Evolutionary conservation across 352 stramenopile species (phyloP), one percentile per base, ranked within the genome.

Genomic region (Globisporangium echinulatum): DNA sequence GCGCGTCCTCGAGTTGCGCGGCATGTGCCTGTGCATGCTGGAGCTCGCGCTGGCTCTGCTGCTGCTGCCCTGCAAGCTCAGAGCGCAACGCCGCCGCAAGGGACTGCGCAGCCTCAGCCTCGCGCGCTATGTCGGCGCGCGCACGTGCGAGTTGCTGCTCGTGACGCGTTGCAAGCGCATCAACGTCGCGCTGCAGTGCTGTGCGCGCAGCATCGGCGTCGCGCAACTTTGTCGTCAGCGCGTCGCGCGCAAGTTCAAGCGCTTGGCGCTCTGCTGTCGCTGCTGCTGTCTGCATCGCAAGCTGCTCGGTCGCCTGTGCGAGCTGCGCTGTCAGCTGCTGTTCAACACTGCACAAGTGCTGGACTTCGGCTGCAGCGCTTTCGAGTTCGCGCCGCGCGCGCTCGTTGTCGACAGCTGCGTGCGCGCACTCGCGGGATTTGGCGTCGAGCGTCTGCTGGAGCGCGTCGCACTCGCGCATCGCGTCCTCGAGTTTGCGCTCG

Each of bases 401-500:
- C 44, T 82, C 66, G 3, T 79, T 55, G 7, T 83, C 73, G 15
- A 61, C 58, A 46, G 63, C 63, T 14, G 65, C 61, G 11, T 63
- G 66, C 14, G 42, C 56, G 17, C 55, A 69, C 49, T 76, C 69
- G 13, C 70, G 53, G 17, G 69, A 64, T 49, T 79, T 67, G 19
- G 58, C 50, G 46, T 63, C 56, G 39, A 85, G 58, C 42, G 74
- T 40, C 14, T 47, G 50, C 33, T 59, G 61, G n/a, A 58, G 48
- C 44, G 69, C 64, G 36, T 72, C 67, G 14, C 84, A 56, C 42
- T 87, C 77, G 17, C 80, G 67, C 56, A 77, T 64, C 7, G 69
- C 74, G 10, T 78, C 69, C 57, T 90, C 78, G 9, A 85, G 63
- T n/a, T 78, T 86, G 8, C 74, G 48, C 63, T 90, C 78, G 4